Evolutionary conservation across 371 early-diverging fungal species (phyloP), one percentile per base, ranked within the genome.

Genomic region (Actinomortierella ambigua): DNA sequence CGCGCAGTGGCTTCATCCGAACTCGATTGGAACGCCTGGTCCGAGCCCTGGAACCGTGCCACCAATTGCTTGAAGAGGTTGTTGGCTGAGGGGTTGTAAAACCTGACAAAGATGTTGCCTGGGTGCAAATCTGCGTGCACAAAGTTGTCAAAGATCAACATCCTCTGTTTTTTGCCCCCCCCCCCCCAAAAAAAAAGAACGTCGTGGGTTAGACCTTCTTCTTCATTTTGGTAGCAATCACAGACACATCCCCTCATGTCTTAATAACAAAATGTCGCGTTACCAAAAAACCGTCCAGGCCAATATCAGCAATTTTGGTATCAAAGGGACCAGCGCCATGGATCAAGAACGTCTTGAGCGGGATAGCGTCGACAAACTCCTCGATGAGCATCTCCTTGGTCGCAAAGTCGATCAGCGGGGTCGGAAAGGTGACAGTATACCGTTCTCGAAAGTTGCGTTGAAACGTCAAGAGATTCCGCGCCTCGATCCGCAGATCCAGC

Each of bases 81-180:
- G 57, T 86, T 77, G 8, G 81, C 81, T n/a, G 84, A 80, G 8
- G 87, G 90, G 55, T 87, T 87, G 55, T 84, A 81, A 68, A 96
- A 95, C 17, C 89, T 85, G 8, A 98, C 88, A 81, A 95, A 81
- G 42, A 97, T 95, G 70, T 98, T 98, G 22, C 98, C 95, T 1
- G 96, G 96, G 61, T 96, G 97, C 53, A 96, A 75, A 76, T 98
- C 96, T 3, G 95, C 94, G 68, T 97, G 98, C 11, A 94, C 90
- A 81, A 95, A 95, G 70, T 97, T 96, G 75, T 94, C 93, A 50
- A 90, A 81, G 24, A 95, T 89, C 5, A 96, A 82, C 96, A 97
- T 97, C 41, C 90, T 84, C 88, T 88, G 73, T 23, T 7, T 20
- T 22, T 27, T 13, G 41, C 6, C n/a, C n/a, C n/a, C n/a, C n/a